Evolutionary conservation across 345 rosid species (phyloP), one percentile per base, ranked within the genome.

Genomic region (Gossypioides kirkii): DNA sequence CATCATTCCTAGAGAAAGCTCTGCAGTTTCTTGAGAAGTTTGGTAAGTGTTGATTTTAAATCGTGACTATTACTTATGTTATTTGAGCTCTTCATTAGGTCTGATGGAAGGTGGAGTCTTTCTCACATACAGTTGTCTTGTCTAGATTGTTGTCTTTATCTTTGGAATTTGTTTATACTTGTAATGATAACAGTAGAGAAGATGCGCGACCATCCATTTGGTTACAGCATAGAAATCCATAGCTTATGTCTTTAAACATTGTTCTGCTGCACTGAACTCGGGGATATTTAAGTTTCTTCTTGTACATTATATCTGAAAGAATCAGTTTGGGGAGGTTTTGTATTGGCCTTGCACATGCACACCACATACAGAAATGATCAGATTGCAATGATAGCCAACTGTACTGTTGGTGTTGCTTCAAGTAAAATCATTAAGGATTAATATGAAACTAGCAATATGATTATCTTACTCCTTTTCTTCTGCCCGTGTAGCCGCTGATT

Each of bases 1-100:
- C 99, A 73, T 95, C 99, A 47, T 95, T 95, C 77, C 97, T 95
- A 58, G 99, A 95, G 88, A 95, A 95, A 86, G 99, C 98, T 80
- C 98, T 95, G 83, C 90, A 64, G 73, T 95, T 95, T 83, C 89
- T 95, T 53, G 98, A 95, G 87, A 89, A 87, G 67, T 85, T 83
- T 86, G 99, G 99, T 92, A 76, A 77, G 97, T 78, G 22, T 58
- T 73, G 71, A 52, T 73, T 75, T 73, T 74, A 42, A 61, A 10
- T 47, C 16, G 9, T 58, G 32, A 23, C 26, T 58, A 56, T 58
- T 74, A n/a, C 49, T 20, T 26, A 70, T 73, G 5, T 71, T 76
- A 50, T 45, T 22, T 62, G 4, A 55, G 60, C 74, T 38, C 8
- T 66, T 61, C 47, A 22, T 73, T 59, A 71, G 43, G 32, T 64